These are phyloP conservation scores for Persicaria maculosa DNA, from an alignment of 148 eudicot genomes.

Conservation along the genomic window DNA sequence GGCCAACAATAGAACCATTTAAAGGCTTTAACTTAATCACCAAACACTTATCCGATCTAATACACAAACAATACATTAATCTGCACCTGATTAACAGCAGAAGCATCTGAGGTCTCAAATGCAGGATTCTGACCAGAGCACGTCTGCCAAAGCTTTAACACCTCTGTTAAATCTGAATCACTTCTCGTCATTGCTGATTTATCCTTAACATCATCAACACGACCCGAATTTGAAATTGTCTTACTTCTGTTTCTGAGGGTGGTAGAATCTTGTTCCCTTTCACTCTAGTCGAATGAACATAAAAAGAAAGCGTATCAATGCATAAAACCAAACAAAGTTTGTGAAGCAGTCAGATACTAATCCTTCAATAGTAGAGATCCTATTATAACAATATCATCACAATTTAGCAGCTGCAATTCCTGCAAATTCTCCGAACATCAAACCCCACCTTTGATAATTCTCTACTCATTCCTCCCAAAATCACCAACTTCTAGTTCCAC, in stretches of 20 bases:
- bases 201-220: constrained; percentile 11
- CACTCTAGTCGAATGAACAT: constrained; percentile 29
- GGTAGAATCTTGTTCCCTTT: constrained; percentile 29
- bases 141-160: constrained; percentile 23
- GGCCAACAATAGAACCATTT: constrained; percentile 8
- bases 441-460: not conserved
- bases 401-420: constrained; percentile 1
- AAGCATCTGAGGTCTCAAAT: constrained; percentile 32
- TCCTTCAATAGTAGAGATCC: not conserved
- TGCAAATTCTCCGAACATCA: constrained; percentile 7
- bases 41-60: not conserved
- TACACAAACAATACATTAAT: not conserved
- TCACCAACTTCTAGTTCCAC: not conserved
- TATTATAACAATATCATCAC: not conserved
- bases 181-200: constrained; percentile 28
- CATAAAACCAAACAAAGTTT: not conserved
- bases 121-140: constrained; percentile 28
- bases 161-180: constrained; percentile 27
- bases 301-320: not conserved
- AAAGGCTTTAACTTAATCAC: not conserved
- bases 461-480: constrained; percentile 1
- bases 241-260: constrained; percentile 23
- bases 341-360: not conserved
- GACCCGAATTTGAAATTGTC: constrained; percentile 13
- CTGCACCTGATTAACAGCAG: constrained; percentile 36